Base-by-base conservation (phyloP, 73 alveolate genomes). In the Breviolum minutum region DNA sequence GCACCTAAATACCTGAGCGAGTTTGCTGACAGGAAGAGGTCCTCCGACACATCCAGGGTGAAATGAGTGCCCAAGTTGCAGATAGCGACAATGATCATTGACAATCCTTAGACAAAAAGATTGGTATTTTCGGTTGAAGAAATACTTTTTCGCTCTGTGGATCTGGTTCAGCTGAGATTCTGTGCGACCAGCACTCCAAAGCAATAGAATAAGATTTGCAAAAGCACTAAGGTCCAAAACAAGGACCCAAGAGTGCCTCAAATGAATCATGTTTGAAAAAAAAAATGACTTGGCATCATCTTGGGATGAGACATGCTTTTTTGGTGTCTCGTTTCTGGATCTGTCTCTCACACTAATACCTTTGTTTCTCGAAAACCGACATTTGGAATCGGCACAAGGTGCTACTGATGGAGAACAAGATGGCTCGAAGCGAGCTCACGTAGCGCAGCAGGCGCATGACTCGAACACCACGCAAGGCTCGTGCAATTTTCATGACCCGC, bases 351-450 rank as follows among this genome's bases (percentile, higher is more conserved):
- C 30, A n/a, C 32, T 20, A 22, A 32, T 13, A 54, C 30, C 19
- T 0, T 0, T 2, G 13, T 71, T 20, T 71, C 40, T 71, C 10
- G 26, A 71, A 17, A 71, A 13, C 19, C 12, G 26, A 13, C 40
- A 7, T 8, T 8, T 8, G 82, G n/a, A n/a, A n/a, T n/a, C 13
- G 0, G 0, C n/a, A 10, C 95, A 64, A 63, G 80, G 82, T n/a
- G 66, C 95, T 87, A 68, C 95, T 87, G 95, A 87, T 87, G 83
- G 95, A 87, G 95, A 87, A 87, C 82, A 87, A 27, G 64, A 87
- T 87, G 82, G 95, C 95, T 63, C 95, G 95, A 22, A 87, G 95
- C 32, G 95, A 70, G 64, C 95, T 87, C 82, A 87, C 66, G 64
- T 63, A 81, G 69, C 90, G 90, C 90, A 81, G 70, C 19, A 81